Conservation (phyloP, 1,284 basidiomycete species). For the Boletellus sp. region DNA sequence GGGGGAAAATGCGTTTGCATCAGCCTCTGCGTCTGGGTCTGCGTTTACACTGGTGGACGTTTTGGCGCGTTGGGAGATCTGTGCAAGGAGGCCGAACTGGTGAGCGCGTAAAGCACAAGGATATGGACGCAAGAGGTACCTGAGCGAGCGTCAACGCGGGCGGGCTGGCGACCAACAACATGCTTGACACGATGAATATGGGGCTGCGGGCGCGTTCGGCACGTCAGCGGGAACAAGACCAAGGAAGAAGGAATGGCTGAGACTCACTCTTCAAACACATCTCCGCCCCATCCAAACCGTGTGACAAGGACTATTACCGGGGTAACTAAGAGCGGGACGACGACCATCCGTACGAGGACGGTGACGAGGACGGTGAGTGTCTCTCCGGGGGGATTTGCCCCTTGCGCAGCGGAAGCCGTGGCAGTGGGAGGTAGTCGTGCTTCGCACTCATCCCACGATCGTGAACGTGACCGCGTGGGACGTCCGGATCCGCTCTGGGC, state of each 20-base stretch:
- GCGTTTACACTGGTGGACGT: neutral
- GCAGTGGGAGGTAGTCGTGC: neutral
- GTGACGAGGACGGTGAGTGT: conserved; percentile 79
- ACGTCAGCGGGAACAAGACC: conserved; percentile 3
- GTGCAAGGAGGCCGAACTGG: neutral
- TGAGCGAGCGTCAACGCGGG: conserved; percentile 81
- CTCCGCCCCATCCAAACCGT: conserved; percentile 34
- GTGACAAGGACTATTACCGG: conserved; percentile 68
- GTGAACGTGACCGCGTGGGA: neutral
- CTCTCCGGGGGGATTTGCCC: conserved; percentile 53
- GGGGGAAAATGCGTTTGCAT: conserved; percentile 11
- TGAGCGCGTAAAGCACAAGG: too few relatives aligned
- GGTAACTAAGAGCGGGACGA: conserved; percentile 77
- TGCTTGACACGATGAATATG: conserved; percentile 79
- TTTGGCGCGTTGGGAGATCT: conserved; percentile 23
- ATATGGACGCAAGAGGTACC: conserved; percentile 33
- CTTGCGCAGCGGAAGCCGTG: neutral
- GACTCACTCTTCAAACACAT: conserved; percentile 71
- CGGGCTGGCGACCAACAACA: conserved; percentile 73
- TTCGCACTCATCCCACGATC: neutral
- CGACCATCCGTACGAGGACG: conserved; percentile 77
- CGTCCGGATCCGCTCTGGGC: neutral
- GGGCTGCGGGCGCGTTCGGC: conserved; percentile 47
- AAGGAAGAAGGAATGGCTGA: conserved; percentile 9
- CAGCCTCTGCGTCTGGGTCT: neutral